Conservation (phyloP, 1,139 yeast genomes). For the Yamadazyma siamensis region DNA sequence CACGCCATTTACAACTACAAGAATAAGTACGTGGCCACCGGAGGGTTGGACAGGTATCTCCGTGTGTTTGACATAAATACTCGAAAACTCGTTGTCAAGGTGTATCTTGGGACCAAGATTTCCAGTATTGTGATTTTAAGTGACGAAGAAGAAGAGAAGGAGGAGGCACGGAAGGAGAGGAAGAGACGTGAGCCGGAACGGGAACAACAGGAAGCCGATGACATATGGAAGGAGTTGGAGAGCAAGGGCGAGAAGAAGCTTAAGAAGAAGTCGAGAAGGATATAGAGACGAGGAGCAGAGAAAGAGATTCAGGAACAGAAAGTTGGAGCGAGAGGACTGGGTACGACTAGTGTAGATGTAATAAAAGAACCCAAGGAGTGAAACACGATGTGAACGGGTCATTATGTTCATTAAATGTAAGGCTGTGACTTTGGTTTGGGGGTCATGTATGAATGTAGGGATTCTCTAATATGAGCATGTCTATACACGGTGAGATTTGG, state of each 20-base stretch:
- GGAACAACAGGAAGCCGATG: conserved; percentile 24
- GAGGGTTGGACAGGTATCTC: conserved; percentile 84
- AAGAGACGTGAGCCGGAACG: conserved; percentile 19
- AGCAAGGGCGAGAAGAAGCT: conserved; percentile 7
- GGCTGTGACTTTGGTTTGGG: too few relatives aligned
- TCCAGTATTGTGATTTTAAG: conserved; percentile 52
- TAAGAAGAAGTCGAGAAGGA: conserved; percentile 6
- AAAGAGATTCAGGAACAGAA: too few relatives aligned
- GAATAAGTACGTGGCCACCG: conserved; percentile 44
- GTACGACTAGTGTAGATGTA: too few relatives aligned
- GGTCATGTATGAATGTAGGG: too few relatives aligned
- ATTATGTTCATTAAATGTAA: background rate
- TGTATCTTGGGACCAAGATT: conserved; percentile 74
- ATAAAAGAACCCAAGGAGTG: too few relatives aligned
- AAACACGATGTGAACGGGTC: too few relatives aligned
- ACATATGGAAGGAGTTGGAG: conserved; percentile 37
- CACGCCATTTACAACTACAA: conserved; percentile 25
- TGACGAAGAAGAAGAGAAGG: conserved; percentile 33
- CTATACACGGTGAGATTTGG: too few relatives aligned
- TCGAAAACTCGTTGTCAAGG: conserved; percentile 63
- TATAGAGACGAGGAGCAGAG: conserved; percentile 1
- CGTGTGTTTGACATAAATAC: conserved; percentile 65
- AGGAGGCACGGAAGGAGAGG: too few relatives aligned
- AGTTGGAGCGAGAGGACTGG: too few relatives aligned
- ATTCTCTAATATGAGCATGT: too few relatives aligned